phyloP scores from a whole-genome alignment of 2,329 filamentous ascomycete species.

The Calonectria crousiana region DNA sequence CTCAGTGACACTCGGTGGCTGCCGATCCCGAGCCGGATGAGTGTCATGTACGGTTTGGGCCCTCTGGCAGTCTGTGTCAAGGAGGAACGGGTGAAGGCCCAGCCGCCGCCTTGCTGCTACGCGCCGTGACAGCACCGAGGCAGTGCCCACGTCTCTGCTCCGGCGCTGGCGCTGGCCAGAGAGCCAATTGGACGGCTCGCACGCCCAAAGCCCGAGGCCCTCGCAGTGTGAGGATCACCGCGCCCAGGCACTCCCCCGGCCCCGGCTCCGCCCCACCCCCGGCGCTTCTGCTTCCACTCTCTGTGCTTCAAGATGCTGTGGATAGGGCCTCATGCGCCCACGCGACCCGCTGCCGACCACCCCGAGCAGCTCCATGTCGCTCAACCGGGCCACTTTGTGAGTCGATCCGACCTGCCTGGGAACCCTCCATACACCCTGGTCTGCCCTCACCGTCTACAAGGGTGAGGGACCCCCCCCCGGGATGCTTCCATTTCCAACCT shows the following conservation, averaged over 20 bases:
- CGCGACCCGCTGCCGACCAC: slow-evolving; percentile 5
- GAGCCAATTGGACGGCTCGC: neutral
- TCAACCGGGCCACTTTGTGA: slow-evolving; percentile 20
- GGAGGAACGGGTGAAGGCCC: neutral
- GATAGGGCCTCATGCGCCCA: neutral
- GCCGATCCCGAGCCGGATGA: neutral
- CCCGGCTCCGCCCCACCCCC: slow-evolving; percentile 13
- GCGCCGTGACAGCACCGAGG: neutral
- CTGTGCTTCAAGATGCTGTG: neutral
- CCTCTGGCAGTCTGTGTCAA: neutral
- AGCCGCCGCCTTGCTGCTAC: neutral
- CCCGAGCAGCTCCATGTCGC: neutral
- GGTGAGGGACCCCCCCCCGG: neutral
- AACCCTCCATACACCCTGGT: neutral
- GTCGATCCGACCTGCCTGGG: slow-evolving; percentile 28
- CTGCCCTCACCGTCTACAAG: slow-evolving; percentile 12
- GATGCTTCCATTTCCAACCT: slow-evolving; percentile 30
- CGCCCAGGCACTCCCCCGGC: neutral
- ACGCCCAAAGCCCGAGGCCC: neutral
- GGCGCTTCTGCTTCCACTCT: slow-evolving; percentile 14
- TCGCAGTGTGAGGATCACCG: neutral
- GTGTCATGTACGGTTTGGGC: slow-evolving; percentile 13
- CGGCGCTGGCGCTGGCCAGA: neutral
- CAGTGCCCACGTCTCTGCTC: neutral
- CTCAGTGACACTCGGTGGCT: slow-evolving; percentile 10